Evolutionary conservation across 345 rosid genomes (phyloP).

Genomic region (Salix koriyanagi): DNA sequence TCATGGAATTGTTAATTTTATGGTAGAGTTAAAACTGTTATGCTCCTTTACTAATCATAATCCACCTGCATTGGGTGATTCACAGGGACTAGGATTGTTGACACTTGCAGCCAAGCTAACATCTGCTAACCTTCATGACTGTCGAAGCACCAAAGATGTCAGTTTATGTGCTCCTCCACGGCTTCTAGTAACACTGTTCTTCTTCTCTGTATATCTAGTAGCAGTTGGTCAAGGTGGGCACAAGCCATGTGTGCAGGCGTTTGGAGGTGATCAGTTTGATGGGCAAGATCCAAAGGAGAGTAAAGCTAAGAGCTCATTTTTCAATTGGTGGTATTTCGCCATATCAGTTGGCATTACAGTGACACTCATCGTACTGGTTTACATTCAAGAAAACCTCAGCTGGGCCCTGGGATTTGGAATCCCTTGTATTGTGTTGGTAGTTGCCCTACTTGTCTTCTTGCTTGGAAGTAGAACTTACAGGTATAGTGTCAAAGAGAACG

Average conservation of each 20-base stretch:
- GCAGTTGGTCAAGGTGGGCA: constrained; percentile 5
- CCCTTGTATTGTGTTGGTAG: constrained; percentile 22
- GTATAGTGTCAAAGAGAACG: background rate
- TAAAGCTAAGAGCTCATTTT: background rate
- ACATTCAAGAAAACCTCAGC: constrained; percentile 28
- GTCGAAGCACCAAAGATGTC: background rate
- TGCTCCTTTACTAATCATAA: background rate
- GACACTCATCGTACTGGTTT: background rate
- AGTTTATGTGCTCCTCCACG: background rate
- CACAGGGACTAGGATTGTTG: constrained; percentile 10
- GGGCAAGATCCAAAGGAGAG: background rate
- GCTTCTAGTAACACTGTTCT: background rate
- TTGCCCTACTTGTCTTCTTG: constrained; percentile 3
- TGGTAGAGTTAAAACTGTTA: background rate
- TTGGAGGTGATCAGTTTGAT: constrained; percentile 13
- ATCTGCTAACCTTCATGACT: background rate
- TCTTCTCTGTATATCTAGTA: constrained; percentile 5
- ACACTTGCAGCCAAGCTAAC: constrained; percentile 2
- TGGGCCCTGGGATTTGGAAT: constrained; percentile 29
- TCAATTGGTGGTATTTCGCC: constrained; percentile 5
- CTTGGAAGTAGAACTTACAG: constrained; percentile 9
- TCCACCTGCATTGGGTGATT: background rate
- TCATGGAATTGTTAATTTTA: background rate
- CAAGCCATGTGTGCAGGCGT: constrained; percentile 9
- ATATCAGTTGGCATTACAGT: background rate